These are phyloP conservation scores for Talaromyces sp. DNA, from an alignment of 2,329 filamentous ascomycete species.

Conservation along the genomic window DNA sequence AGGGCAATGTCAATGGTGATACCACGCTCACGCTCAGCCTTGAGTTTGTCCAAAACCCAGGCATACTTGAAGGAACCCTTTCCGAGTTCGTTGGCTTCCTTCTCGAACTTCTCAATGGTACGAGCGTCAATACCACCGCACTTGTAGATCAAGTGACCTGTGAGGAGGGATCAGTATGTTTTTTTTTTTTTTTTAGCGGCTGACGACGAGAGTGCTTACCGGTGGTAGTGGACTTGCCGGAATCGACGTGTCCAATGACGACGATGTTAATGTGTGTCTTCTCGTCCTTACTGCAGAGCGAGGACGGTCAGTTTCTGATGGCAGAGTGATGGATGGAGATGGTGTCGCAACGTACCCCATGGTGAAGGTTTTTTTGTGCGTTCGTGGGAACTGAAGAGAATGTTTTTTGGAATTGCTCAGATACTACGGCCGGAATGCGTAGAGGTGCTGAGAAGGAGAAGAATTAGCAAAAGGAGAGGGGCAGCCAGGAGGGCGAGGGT, in stretches of 20 bases:
- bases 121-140: slow-evolving; percentile 99
- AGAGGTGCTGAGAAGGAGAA: slow-evolving; percentile 42
- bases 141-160: slow-evolving; percentile 99
- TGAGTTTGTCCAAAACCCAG: slow-evolving; percentile 99
- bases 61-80: slow-evolving; percentile 99
- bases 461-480: slow-evolving; percentile 19
- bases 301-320: slow-evolving; percentile 9
- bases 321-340: not conserved
- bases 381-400: slow-evolving; percentile 37
- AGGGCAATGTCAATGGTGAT: slow-evolving; percentile 99
- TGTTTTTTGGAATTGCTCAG: slow-evolving; percentile 44
- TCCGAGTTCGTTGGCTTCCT: slow-evolving; percentile 98
- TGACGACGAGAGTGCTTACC: slow-evolving; percentile 53
- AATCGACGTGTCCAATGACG: slow-evolving; percentile 99
- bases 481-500: slow-evolving; percentile 20
- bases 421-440: slow-evolving; percentile 46
- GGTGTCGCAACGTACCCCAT: slow-evolving; percentile 51
- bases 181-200: slow-evolving; percentile 28
- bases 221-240: slow-evolving; percentile 96
- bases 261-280: slow-evolving; percentile 97
- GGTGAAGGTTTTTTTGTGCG: slow-evolving; percentile 42
- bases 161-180: not conserved
- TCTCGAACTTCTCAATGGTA: slow-evolving; percentile 99
- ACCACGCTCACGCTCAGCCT: slow-evolving; percentile 99
- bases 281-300: slow-evolving; percentile 72